Percentiles rank a stretch among this genome's conserved stretches.
Conservation (phyloP, 2,329 filamentous ascomycete genomes). For the Trichoderma citrinoviride region DNA sequence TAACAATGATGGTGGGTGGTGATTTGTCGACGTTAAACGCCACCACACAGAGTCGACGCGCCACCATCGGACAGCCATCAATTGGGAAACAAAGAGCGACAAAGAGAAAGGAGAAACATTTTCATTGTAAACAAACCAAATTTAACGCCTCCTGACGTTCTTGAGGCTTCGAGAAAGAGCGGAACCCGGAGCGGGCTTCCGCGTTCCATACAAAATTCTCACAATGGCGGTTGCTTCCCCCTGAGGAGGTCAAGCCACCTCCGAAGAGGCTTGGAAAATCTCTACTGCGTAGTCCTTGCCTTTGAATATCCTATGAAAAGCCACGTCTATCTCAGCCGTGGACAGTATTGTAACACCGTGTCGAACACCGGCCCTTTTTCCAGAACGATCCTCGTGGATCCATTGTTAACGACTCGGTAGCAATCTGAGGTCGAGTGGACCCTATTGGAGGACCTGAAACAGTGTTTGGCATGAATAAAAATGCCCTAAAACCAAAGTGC, state of each 20-base stretch:
- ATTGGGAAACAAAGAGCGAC: background rate
- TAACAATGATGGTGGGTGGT: background rate
- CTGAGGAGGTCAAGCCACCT: background rate
- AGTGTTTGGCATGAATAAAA: background rate
- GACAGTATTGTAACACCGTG: background rate
- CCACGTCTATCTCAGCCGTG: background rate
- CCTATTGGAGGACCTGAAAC: background rate
- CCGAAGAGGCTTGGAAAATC: background rate
- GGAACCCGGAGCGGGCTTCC: background rate
- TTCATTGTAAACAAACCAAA: background rate
- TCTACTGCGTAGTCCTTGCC: background rate
- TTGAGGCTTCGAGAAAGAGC: slow-evolving; percentile 7
- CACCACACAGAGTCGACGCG: background rate
- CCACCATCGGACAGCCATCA: background rate
- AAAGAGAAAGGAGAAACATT: background rate
- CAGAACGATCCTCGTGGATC: background rate
- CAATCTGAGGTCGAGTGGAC: background rate
- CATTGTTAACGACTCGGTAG: background rate
- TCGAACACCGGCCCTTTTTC: background rate
- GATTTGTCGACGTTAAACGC: slow-evolving; percentile 4
- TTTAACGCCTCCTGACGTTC: slow-evolving; percentile 9
- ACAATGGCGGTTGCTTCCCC: background rate
- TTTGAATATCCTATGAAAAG: background rate
- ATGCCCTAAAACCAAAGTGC: background rate
- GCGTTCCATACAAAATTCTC: background rate